phyloP scores from a whole-genome alignment of 108 stramenopile genomes.

The Cyclotella distinguenda region DNA sequence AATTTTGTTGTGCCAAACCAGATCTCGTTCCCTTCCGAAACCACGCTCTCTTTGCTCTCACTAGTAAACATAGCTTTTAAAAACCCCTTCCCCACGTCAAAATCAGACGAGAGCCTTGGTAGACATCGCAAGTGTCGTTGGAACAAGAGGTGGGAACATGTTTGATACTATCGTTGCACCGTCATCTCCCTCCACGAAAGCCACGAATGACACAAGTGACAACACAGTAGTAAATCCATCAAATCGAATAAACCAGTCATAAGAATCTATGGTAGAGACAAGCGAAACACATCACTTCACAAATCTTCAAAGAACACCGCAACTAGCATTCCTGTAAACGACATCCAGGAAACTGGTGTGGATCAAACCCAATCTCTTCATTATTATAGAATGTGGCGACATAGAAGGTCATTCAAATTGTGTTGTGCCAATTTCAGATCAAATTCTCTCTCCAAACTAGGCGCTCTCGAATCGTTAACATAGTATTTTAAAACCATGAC shows the following conservation, averaged over 20 bases:
- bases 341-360: conserved; percentile 95
- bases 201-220: conserved; percentile 2
- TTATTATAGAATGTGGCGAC: conserved; percentile 77
- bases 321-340: conserved; percentile 90
- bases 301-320: conserved; percentile 24
- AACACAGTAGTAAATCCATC: conserved; percentile 1
- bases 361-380: conserved; percentile 94
- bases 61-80: too few species aligned
- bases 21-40: too few species aligned
- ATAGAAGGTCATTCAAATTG: too few species aligned
- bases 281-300: background rate
- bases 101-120: conserved; percentile 51
- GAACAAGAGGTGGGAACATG: conserved; percentile 83
- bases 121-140: conserved; percentile 79
- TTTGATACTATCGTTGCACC: conserved; percentile 71
- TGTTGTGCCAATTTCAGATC: too few species aligned
- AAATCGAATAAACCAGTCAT: too few species aligned
- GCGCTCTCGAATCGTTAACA: too few species aligned
- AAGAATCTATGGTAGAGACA: background rate
- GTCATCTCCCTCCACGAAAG: conserved; percentile 15
- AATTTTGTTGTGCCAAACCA: too few species aligned
- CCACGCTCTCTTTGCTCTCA: too few species aligned
- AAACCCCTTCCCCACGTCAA: too few species aligned
- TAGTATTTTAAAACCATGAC: too few species aligned
- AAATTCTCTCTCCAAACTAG: too few species aligned